A percentile compares a stretch with the other conserved stretches of the same genome.
These are phyloP conservation scores for Nothopassalora personata DNA, from an alignment of 2,329 filamentous ascomycete species.

Conservation along the genomic window DNA sequence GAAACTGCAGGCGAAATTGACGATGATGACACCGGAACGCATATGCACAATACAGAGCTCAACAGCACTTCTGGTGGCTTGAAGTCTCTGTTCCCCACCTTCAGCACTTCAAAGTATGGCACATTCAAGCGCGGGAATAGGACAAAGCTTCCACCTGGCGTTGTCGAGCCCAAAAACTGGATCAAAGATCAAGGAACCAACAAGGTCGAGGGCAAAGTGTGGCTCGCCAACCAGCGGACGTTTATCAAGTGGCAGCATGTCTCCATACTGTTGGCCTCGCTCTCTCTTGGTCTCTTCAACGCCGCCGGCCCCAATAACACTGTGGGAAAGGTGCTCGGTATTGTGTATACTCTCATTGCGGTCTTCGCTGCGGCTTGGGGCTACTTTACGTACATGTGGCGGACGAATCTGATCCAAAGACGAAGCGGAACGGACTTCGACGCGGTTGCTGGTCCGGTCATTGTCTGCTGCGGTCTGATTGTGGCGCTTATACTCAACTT, in stretches of 20 bases:
- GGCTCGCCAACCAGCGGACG: constrained; percentile 96
- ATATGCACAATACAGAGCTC: constrained; percentile 24
- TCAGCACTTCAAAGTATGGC: constrained; percentile 75
- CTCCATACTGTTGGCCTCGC: constrained; percentile 73
- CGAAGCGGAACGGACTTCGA: constrained; percentile 92
- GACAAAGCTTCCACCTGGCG: constrained; percentile 70
- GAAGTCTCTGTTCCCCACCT: constrained; percentile 70
- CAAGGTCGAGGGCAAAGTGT: constrained; percentile 94
- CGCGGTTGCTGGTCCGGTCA: constrained; percentile 74
- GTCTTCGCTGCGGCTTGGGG: constrained; percentile 83
- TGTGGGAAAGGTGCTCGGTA: constrained; percentile 72
- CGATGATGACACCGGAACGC: constrained; percentile 45
- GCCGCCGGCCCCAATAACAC: constrained; percentile 69
- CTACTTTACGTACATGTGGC: constrained; percentile 71
- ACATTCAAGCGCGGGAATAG: constrained; percentile 42
- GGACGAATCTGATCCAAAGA: constrained; percentile 73
- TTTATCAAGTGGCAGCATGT: constrained; percentile 99
- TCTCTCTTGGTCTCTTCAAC: constrained; percentile 83
- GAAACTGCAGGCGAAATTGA: constrained; percentile 43
- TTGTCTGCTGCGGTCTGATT: constrained; percentile 75
- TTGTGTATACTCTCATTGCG: constrained; percentile 76
- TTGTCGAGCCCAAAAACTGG: constrained; percentile 78
- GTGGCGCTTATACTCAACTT: constrained; percentile 81
- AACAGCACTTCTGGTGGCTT: constrained; percentile 52
- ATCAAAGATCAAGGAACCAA: constrained; percentile 92